These are phyloP conservation scores for Xylaria longipes DNA, from an alignment of 495 filamentous ascomycete genomes.

Conservation along the genomic window DNA sequence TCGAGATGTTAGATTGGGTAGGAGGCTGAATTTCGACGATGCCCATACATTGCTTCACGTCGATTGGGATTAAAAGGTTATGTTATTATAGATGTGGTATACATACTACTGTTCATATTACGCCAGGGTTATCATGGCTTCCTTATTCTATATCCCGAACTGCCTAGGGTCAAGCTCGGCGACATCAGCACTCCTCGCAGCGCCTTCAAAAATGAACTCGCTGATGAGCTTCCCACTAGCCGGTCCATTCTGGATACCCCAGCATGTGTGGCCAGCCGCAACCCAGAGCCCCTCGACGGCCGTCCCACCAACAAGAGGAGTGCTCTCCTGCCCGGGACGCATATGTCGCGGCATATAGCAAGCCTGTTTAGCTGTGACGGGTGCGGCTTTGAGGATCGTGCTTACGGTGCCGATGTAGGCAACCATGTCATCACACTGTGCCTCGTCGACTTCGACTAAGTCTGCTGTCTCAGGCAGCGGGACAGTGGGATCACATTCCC, in stretches of 20 bases:
- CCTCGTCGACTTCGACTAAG: conserved; percentile 76
- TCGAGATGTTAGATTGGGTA: not conserved
- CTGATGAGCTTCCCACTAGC: conserved; percentile 89
- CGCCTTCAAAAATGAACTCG: conserved; percentile 83
- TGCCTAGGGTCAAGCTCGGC: conserved; percentile 70
- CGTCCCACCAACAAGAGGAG: conserved; percentile 80
- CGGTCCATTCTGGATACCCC: conserved; percentile 97
- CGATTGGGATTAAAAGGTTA: not conserved
- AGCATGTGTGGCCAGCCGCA: conserved; percentile 93
- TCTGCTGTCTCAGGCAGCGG: conserved; percentile 80
- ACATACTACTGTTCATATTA: not conserved
- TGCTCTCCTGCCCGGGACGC: conserved; percentile 61
- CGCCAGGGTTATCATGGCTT: not conserved
- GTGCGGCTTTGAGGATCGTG: conserved; percentile 75
- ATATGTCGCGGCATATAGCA: conserved; percentile 87
- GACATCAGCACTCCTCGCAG: conserved; percentile 76
- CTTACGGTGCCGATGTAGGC: conserved; percentile 81
- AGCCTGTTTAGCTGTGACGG: conserved; percentile 82
- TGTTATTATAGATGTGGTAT: not conserved
- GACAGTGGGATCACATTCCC: conserved; percentile 79
- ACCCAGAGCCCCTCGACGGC: conserved; percentile 78
- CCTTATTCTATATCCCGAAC: conserved; percentile 47
- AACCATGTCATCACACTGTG: conserved; percentile 85
- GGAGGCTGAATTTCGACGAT: not conserved
- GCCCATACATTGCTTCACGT: not conserved